phyloP scores from a whole-genome alignment of 225 moss, liverwort and hornwort species.

The Antitrichia curtipendula region DNA sequence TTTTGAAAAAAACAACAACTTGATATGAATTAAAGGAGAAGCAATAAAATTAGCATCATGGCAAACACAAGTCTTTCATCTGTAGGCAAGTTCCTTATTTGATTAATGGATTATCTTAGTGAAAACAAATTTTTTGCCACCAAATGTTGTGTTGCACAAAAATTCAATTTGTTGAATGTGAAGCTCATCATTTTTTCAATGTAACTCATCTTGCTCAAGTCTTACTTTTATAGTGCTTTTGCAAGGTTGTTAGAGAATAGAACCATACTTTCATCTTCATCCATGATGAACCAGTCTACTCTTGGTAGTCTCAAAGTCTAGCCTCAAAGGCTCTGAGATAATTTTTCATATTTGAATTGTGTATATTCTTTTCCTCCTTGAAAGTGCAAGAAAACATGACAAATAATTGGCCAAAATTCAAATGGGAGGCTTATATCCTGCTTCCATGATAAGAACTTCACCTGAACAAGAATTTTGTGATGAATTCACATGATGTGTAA shows the following conservation, averaged over 20 bases:
- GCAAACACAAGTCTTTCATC: constrained; percentile 5
- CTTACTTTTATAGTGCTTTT: too few relatives aligned
- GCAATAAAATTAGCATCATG: neutral
- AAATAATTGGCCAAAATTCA: neutral
- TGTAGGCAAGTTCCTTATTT: neutral
- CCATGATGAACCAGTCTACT: too few relatives aligned
- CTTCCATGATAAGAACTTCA: neutral
- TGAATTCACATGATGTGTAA: too few relatives aligned
- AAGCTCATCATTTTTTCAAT: too few relatives aligned
- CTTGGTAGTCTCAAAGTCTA: too few relatives aligned
- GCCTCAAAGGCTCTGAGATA: too few relatives aligned
- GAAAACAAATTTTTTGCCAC: constrained; percentile 15
- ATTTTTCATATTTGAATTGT: constrained; percentile 2
- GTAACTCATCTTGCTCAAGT: too few relatives aligned
- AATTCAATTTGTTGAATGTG: neutral
- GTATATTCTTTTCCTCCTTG: neutral
- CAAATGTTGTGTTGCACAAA: constrained; percentile 6
- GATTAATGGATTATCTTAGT: neutral
- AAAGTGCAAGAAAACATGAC: constrained; percentile 11
- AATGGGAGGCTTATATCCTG: neutral
- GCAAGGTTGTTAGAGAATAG: too few relatives aligned
- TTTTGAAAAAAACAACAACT: neutral
- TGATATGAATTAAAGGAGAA: neutral
- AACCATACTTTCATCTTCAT: too few relatives aligned
- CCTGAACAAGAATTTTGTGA: neutral